Base-by-base conservation (phyloP, 768 basidiomycete species). In the Strobilomyces confusus region DNA sequence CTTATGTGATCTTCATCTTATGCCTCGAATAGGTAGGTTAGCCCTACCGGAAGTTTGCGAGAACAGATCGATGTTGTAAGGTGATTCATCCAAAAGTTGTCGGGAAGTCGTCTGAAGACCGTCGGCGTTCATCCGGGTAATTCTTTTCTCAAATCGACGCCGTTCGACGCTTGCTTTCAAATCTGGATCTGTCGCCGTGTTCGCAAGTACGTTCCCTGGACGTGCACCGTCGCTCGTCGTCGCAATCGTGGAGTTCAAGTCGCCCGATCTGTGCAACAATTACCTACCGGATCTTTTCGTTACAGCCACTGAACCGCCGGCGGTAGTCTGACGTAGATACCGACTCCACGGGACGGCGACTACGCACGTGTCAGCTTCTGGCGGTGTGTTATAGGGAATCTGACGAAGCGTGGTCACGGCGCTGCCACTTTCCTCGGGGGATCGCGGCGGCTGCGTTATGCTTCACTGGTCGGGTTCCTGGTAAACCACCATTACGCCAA, bases 1-100 rank as follows among this genome's bases (percentile, higher is more conserved):
- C 29, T n/a, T 38, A 9, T 26, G 36, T 47, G 58, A 64, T 58
- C 23, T 33, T 48, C 52, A 25, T 40, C 43, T 5, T n/a, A 11
- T 52, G 26, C 26, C 48, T 46, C 6, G 41, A 55, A 58, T 40
- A 36, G 29, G 23, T 2, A 48, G 9, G 6, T n/a, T 34, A 9
- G 34, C 13, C 6, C 44, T 26, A 43, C 32, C 47, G 32, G 25
- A 4, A 3, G 37, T 15, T 44, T n/a, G 8, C 26, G 13, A 11
- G 19, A 36, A 49, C 4, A 9, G 11, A 38, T 37, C 26, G n/a
- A 48, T 48, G 9, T 5, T 17, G 25, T 17, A 20, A 44, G 55
- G 41, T 32, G 22, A 37, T 26, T 41, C 25, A 22, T 37, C 15
- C 32, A 52, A 25, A 44, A 43, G 44, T 19, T 37, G 8, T 13